These are phyloP conservation scores for Domatiomyces catenatus DNA, from an alignment of 2,329 filamentous ascomycete species.

Conservation along the genomic window DNA sequence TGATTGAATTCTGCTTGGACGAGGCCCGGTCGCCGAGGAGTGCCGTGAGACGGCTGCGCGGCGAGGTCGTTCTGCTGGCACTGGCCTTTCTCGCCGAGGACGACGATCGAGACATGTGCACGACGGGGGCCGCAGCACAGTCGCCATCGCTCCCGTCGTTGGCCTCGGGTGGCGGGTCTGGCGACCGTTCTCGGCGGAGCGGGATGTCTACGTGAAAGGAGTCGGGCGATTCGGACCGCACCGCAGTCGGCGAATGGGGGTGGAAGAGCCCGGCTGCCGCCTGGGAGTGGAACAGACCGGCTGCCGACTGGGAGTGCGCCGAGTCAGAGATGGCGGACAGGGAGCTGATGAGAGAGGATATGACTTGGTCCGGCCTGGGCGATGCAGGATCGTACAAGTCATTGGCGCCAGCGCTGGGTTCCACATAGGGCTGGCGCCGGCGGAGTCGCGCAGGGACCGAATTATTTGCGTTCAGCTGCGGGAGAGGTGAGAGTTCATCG, in stretches of 20 bases:
- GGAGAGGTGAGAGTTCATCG: neutral
- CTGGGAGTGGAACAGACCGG: conserved; percentile 49
- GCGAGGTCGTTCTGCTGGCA: neutral
- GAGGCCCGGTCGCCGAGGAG: neutral
- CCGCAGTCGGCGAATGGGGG: neutral
- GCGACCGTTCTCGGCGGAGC: neutral
- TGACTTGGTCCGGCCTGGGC: conserved; percentile 22
- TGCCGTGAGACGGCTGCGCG: neutral
- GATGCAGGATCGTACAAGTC: neutral
- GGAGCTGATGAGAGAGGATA: conserved; percentile 47
- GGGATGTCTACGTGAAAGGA: neutral
- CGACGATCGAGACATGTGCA: conserved; percentile 11
- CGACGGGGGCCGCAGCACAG: conserved; percentile 10
- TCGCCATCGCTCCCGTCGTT: conserved; percentile 13
- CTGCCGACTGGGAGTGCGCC: conserved; percentile 61
- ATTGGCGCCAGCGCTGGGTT: neutral
- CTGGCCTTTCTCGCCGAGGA: conserved; percentile 6
- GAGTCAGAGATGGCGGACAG: conserved; percentile 47
- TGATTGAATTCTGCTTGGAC: conserved; percentile 7
- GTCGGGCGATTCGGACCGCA: neutral
- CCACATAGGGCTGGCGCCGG: neutral
- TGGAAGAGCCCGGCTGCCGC: conserved; percentile 44
- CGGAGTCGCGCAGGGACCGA: neutral
- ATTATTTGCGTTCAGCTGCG: neutral
- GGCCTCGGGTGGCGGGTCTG: conserved; percentile 2